Conservation (phyloP, 345 rosid genomes). For the Aquilaria yunnanensis region DNA sequence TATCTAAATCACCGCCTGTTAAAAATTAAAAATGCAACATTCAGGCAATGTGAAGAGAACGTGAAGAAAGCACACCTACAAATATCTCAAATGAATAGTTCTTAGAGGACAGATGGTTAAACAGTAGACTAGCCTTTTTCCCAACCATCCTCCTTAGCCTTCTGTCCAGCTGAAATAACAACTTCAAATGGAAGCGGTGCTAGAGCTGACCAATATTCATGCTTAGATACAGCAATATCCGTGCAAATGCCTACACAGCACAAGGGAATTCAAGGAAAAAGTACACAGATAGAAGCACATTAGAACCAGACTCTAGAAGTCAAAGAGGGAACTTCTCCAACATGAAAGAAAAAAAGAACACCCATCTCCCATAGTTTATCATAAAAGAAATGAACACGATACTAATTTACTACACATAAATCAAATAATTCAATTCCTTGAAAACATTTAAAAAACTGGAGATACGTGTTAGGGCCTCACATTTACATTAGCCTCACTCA, state of each 20-base stretch:
- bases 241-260: constrained; percentile 56
- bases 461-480: background rate
- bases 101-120: background rate
- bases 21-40: background rate
- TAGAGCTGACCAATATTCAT: constrained; percentile 81
- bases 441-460: background rate
- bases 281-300: constrained; percentile 17
- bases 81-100: too few relatives aligned
- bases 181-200: constrained; percentile 94
- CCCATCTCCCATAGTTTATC: background rate
- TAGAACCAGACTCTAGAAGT: background rate
- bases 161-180: constrained; percentile 89
- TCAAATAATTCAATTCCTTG: too few relatives aligned
- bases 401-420: background rate
- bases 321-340: background rate
- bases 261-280: background rate
- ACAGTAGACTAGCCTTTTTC: constrained; percentile 44
- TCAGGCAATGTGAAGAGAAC: too few relatives aligned
- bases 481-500: background rate
- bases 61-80: too few relatives aligned
- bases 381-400: background rate
- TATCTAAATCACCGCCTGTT: constrained; percentile 35
- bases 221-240: constrained; percentile 62
- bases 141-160: constrained; percentile 63
- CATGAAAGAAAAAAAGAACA: background rate